Conservation (phyloP, 1,139 yeast species). For the Suhomyces bokatorum region DNA sequence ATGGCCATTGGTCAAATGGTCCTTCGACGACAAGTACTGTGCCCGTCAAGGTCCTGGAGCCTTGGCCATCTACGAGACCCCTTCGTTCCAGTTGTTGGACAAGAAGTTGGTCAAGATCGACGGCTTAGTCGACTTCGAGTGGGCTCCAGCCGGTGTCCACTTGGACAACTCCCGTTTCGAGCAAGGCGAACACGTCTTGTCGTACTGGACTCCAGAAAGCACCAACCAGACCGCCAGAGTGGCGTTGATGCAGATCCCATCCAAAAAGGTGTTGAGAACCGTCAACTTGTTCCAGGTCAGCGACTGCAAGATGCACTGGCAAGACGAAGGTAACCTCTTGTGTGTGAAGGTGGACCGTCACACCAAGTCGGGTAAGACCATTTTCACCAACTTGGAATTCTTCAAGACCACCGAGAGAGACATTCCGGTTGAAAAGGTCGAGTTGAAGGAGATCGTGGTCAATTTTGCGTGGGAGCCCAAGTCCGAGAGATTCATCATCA, state of each 20-base stretch:
- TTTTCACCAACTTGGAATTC: slow-evolving; percentile 90
- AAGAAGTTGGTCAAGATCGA: slow-evolving; percentile 83
- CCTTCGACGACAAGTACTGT: slow-evolving; percentile 88
- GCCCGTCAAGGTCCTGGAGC: slow-evolving; percentile 96
- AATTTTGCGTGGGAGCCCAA: slow-evolving; percentile 97
- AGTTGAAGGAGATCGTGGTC: slow-evolving; percentile 83
- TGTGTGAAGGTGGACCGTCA: slow-evolving; percentile 97
- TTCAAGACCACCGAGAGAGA: slow-evolving; percentile 86
- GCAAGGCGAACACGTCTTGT: slow-evolving; percentile 66
- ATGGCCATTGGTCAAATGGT: slow-evolving; percentile 99
- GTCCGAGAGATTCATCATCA: slow-evolving; percentile 80
- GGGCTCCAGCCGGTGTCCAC: slow-evolving; percentile 87
- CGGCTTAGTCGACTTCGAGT: slow-evolving; percentile 88
- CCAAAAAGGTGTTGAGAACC: slow-evolving; percentile 81
- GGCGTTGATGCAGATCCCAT: slow-evolving; percentile 84
- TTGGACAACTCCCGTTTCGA: slow-evolving; percentile 56
- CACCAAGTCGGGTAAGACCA: slow-evolving; percentile 90
- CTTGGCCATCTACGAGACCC: slow-evolving; percentile 79
- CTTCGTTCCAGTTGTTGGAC: slow-evolving; percentile 71
- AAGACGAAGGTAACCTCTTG: slow-evolving; percentile 76
- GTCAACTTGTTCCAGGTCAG: slow-evolving; percentile 93
- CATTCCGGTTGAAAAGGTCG: slow-evolving; percentile 92
- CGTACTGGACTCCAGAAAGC: slow-evolving; percentile 97
- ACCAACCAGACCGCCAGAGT: slow-evolving; percentile 94
- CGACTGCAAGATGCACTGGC: slow-evolving; percentile 94